Evolutionary conservation across 2,329 filamentous ascomycete species (phyloP).

Genomic region (Epichloe coenophiala): DNA sequence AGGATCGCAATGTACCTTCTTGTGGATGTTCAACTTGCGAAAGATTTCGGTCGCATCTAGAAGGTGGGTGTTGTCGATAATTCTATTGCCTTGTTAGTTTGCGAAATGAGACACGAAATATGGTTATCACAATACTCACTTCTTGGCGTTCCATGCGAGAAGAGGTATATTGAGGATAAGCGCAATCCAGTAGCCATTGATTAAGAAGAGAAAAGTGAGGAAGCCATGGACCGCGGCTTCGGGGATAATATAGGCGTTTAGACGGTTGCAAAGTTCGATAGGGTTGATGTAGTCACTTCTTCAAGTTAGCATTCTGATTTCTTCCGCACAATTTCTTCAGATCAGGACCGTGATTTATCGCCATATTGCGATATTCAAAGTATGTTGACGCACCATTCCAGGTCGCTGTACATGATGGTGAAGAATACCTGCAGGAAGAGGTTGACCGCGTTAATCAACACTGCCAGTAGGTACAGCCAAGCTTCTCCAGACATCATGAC

Average conservation of each 20-base stretch:
- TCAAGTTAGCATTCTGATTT: constrained; percentile 2
- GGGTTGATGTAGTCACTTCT: constrained; percentile 97
- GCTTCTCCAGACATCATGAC: constrained; percentile 82
- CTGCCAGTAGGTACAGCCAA: constrained; percentile 94
- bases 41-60: constrained; percentile 98
- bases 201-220: constrained; percentile 87
- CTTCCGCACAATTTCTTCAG: neutral
- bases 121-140: constrained; percentile 49
- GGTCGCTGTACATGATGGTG: constrained; percentile 99
- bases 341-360: neutral
- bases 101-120: neutral
- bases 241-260: constrained; percentile 98
- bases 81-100: constrained; percentile 38
- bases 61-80: constrained; percentile 92
- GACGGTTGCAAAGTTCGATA: constrained; percentile 98
- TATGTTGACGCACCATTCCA: constrained; percentile 70
- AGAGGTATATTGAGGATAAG: constrained; percentile 86
- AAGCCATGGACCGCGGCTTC: constrained; percentile 96
- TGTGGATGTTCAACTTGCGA: constrained; percentile 96
- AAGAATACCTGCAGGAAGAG: constrained; percentile 99
- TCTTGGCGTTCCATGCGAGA: constrained; percentile 89
- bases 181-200: constrained; percentile 98
- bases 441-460: constrained; percentile 99
- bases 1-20: constrained; percentile 54
- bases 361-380: neutral